These are phyloP conservation scores for Kurtzmaniella quercitrusa DNA, from an alignment of 1,139 yeast genomes.

Conservation along the genomic window DNA sequence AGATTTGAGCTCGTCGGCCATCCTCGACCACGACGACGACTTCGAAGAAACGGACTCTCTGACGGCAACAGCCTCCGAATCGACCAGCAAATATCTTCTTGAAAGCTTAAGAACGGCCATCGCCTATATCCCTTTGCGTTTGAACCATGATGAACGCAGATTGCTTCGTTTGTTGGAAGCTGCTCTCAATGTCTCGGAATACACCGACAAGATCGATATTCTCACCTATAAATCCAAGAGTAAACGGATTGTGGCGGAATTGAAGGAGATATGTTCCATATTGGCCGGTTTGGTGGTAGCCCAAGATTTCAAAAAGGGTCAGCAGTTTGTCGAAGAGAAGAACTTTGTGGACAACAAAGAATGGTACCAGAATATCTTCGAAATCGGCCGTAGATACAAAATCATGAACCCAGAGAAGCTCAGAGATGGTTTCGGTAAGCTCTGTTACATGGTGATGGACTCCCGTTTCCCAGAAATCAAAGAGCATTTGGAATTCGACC, in stretches of 20 bases:
- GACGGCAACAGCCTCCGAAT: conserved; percentile 8
- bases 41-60: conserved; percentile 12
- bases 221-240: conserved; percentile 58
- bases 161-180: conserved; percentile 57
- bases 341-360: conserved; percentile 61
- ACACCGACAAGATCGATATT: conserved; percentile 71
- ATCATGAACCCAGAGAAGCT: conserved; percentile 76
- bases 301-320: conserved; percentile 63
- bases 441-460: conserved; percentile 79
- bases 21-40: conserved; percentile 6
- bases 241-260: conserved; percentile 61
- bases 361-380: conserved; percentile 66
- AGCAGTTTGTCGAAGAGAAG: conserved; percentile 54
- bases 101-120: conserved; percentile 13
- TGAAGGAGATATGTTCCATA: conserved; percentile 69
- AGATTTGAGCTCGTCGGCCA: neutral
- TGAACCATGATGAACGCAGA: conserved; percentile 63
- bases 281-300: conserved; percentile 72
- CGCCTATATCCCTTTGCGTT: conserved; percentile 57
- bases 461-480: conserved; percentile 65
- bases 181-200: conserved; percentile 68
- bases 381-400: conserved; percentile 71
- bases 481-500: conserved; percentile 65
- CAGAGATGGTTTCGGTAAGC: conserved; percentile 70
- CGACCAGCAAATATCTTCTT: neutral